Evolutionary conservation across 2,329 filamentous ascomycete species (phyloP).

Genomic region (Grosmannia clavigera): DNA sequence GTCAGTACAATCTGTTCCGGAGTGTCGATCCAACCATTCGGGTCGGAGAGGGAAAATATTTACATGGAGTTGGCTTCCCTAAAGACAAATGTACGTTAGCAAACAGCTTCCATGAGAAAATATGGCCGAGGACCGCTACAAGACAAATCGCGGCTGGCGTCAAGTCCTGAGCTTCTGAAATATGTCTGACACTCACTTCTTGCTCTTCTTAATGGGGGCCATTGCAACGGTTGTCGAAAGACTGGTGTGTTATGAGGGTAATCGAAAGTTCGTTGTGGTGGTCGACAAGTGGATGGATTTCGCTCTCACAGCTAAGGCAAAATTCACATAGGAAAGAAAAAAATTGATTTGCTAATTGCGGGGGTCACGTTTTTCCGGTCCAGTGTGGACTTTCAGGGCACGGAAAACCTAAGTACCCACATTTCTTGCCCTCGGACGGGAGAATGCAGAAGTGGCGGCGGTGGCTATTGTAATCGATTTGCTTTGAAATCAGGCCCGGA

Average conservation of each 20-base stretch:
- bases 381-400: slow-evolving; percentile 9
- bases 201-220: slow-evolving; percentile 54
- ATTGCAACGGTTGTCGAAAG: slow-evolving; percentile 34
- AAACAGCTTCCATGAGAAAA: neutral
- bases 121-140: no score
- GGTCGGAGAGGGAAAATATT: neutral
- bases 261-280: neutral
- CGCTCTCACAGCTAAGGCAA: neutral
- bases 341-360: neutral
- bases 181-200: slow-evolving; percentile 20
- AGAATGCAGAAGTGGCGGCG: slow-evolving; percentile 9
- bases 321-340: neutral
- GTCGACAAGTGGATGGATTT: neutral
- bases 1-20: slow-evolving; percentile 48
- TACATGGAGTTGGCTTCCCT: slow-evolving; percentile 14
- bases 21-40: neutral
- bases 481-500: slow-evolving; percentile 42
- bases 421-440: slow-evolving; percentile 9
- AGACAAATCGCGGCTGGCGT: no score
- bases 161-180: no score
- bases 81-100: slow-evolving; percentile 1
- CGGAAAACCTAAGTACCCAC: slow-evolving; percentile 26
- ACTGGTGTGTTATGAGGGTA: neutral
- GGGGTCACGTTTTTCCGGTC: slow-evolving; percentile 9
- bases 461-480: slow-evolving; percentile 13